Conservation (phyloP, 306 rosid species). For the Crotalaria pallida region DNA sequence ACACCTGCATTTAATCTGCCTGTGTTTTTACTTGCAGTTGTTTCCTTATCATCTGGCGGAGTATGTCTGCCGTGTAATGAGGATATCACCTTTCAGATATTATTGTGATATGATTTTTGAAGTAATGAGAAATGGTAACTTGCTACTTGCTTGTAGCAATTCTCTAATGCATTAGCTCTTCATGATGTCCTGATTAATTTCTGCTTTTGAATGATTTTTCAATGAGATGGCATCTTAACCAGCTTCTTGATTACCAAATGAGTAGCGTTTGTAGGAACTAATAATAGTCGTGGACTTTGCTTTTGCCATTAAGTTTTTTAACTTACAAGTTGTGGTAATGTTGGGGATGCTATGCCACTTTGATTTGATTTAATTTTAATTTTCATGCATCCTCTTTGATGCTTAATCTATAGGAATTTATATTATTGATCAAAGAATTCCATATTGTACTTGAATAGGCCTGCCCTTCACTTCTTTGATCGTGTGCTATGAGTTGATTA, state of each 20-base stretch:
- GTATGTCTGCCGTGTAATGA: slow-evolving; percentile 93
- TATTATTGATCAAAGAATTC: neutral
- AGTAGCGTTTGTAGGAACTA: neutral
- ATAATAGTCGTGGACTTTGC: neutral
- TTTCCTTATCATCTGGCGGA: slow-evolving; percentile 97
- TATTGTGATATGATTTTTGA: slow-evolving; percentile 96
- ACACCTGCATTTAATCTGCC: slow-evolving; percentile 25
- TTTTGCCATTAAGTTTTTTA: neutral
- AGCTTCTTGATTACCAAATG: slow-evolving; percentile 7
- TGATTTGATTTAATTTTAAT: slow-evolving; percentile 1
- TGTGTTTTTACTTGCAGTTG: slow-evolving; percentile 61
- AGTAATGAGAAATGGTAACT: slow-evolving; percentile 92
- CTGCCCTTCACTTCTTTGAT: neutral
- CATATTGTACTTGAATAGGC: neutral
- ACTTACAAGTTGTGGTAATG: neutral
- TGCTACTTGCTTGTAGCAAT: slow-evolving; percentile 21
- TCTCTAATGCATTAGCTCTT: slow-evolving; percentile 21
- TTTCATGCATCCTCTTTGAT: neutral
- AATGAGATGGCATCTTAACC: neutral
- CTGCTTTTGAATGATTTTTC: neutral
- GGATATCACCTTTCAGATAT: slow-evolving; percentile 96
- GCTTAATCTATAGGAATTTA: neutral
- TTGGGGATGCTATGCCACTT: slow-evolving; percentile 1
- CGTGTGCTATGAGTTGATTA: neutral
- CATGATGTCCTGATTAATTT: neutral